Evolutionary conservation across 108 stramenopile species (phyloP).

Genomic region (Skeletonema menzelii): DNA sequence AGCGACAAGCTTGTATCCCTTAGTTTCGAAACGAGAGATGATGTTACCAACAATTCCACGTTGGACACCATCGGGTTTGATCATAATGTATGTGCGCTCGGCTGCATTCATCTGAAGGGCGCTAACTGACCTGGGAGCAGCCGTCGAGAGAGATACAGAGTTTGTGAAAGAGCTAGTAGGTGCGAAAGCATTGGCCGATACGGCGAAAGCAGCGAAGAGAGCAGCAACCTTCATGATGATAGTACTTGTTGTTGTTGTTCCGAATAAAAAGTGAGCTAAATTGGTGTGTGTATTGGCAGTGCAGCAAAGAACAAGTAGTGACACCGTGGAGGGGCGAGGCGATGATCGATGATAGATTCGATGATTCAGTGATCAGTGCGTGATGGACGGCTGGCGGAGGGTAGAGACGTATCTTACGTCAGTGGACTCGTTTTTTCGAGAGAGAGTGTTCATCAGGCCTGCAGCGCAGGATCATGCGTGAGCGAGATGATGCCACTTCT

Average conservation of each 20-base stretch:
- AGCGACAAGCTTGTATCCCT: conserved; percentile 92
- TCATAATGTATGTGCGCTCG: conserved; percentile 87
- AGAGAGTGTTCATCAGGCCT: no score
- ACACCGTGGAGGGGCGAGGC: background rate
- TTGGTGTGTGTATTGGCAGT: background rate
- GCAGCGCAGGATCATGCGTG: background rate
- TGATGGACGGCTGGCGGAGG: background rate
- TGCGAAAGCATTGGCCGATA: conserved; percentile 47
- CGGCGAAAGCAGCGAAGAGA: conserved; percentile 26
- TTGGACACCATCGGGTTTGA: conserved; percentile 91
- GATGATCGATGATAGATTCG: no score
- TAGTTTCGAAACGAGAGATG: conserved; percentile 87
- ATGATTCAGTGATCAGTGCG: conserved; percentile 2
- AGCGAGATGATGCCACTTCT: no score
- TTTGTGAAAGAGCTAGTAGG: conserved; percentile 33
- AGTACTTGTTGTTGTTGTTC: background rate
- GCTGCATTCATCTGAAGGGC: conserved; percentile 55
- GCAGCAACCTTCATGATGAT: conserved; percentile 40
- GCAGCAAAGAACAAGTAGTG: background rate
- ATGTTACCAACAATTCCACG: conserved; percentile 92
- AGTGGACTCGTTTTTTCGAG: background rate
- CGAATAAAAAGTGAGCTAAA: background rate
- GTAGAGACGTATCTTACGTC: background rate
- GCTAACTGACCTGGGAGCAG: conserved; percentile 20
- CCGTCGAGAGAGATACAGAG: conserved; percentile 37